Percentiles rank a stretch among this genome's conserved stretches.
phyloP scores from a whole-genome alignment of 495 filamentous ascomycete genomes.

The Neurospora hispaniola region DNA sequence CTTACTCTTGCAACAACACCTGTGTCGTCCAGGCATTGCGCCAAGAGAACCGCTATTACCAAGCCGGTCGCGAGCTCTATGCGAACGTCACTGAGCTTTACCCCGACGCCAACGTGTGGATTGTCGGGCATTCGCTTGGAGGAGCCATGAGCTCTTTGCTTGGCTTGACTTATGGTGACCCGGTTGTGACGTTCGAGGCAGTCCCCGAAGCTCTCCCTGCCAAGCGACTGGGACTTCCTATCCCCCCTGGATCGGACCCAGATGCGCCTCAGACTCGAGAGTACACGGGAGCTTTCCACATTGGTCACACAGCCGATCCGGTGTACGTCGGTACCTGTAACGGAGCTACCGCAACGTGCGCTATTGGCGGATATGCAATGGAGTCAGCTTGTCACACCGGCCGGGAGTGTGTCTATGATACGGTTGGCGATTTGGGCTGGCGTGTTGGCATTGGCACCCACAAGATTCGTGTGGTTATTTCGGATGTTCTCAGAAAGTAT shows the following conservation, averaged over 20 bases:
- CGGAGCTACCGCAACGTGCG: constrained; percentile 74
- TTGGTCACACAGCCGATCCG: constrained; percentile 92
- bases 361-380: constrained; percentile 88
- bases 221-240: constrained; percentile 72
- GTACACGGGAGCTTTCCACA: constrained; percentile 77
- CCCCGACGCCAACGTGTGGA: constrained; percentile 76
- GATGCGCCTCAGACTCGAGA: constrained; percentile 56
- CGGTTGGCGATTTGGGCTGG: constrained; percentile 82
- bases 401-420: constrained; percentile 79
- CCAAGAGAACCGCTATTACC: constrained; percentile 84
- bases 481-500: constrained; percentile 74
- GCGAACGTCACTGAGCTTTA: constrained; percentile 86
- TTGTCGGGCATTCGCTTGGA: constrained; percentile 82
- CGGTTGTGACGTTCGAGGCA: constrained; percentile 81
- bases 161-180: constrained; percentile 81
- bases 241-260: constrained; percentile 66
- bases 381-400: constrained; percentile 88
- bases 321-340: constrained; percentile 93
- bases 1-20: constrained; percentile 83
- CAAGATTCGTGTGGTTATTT: constrained; percentile 73
- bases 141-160: constrained; percentile 77
- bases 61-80: constrained; percentile 75
- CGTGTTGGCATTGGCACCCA: constrained; percentile 77
- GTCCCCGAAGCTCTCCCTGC: constrained; percentile 83
- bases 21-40: constrained; percentile 66